Conservation (phyloP, 1,284 basidiomycete species). For the Trametes pubescens region DNA sequence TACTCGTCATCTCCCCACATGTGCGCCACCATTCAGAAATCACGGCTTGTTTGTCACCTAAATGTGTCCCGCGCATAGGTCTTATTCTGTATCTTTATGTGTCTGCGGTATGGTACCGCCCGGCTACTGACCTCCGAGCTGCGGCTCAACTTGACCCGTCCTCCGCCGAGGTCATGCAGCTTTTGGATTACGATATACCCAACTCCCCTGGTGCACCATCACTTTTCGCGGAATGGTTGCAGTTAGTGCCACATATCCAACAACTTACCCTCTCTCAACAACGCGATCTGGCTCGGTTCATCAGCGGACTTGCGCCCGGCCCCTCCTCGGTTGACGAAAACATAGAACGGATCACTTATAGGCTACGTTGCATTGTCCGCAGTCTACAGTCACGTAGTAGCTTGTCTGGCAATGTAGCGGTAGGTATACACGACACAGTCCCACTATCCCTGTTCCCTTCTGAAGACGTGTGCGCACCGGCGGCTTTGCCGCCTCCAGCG, state of each 20-base stretch:
- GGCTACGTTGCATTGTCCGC: not conserved
- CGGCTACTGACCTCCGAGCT: too few species aligned
- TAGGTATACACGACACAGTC: not conserved
- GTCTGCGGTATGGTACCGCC: too few species aligned
- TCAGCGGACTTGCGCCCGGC: not conserved
- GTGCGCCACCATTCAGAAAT: too few species aligned
- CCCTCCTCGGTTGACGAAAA: not conserved
- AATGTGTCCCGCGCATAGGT: not conserved
- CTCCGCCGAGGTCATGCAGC: not conserved
- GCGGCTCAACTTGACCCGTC: not conserved
- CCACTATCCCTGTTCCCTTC: not conserved
- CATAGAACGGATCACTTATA: not conserved
- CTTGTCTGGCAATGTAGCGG: constrained; percentile 2
- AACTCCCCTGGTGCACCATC: not conserved
- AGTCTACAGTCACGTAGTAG: not conserved
- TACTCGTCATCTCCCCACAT: not conserved
- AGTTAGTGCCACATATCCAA: not conserved
- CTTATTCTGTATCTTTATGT: too few species aligned
- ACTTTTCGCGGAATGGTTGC: not conserved
- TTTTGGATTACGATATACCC: not conserved
- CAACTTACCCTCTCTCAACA: not conserved
- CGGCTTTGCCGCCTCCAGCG: not conserved
- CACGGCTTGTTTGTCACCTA: not conserved
- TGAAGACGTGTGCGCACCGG: not conserved
- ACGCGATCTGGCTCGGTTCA: not conserved